phyloP scores from a whole-genome alignment of 2,329 filamentous ascomycete genomes.

The Trichophyton schoenleinii region DNA sequence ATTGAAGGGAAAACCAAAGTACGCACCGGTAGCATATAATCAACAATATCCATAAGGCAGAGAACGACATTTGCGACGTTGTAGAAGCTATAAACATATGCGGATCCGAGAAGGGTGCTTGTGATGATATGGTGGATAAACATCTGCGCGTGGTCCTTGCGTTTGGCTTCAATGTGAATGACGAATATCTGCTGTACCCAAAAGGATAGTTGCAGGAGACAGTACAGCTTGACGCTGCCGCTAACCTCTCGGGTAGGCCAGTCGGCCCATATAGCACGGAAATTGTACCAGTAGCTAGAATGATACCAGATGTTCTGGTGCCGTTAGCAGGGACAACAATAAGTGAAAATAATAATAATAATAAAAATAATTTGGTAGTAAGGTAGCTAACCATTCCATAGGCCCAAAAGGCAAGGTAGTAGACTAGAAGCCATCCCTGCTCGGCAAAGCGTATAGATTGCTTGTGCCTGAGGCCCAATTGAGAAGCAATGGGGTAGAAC shows the following conservation, averaged over 20 bases:
- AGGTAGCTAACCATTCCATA: slow-evolving; percentile 59
- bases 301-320: slow-evolving; percentile 66
- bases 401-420: slow-evolving; percentile 70
- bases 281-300: slow-evolving; percentile 65
- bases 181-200: slow-evolving; percentile 91
- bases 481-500: slow-evolving; percentile 62
- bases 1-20: background rate
- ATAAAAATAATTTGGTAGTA: background rate
- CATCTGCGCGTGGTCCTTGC: slow-evolving; percentile 96
- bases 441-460: slow-evolving; percentile 75
- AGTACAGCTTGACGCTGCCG: slow-evolving; percentile 72
- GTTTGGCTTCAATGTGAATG: slow-evolving; percentile 83
- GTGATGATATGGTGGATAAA: slow-evolving; percentile 89
- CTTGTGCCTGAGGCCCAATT: slow-evolving; percentile 65
- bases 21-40: slow-evolving; percentile 71
- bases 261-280: slow-evolving; percentile 66
- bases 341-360: too few relatives aligned
- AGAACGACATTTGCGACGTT: slow-evolving; percentile 81
- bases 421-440: slow-evolving; percentile 81
- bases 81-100: slow-evolving; percentile 77
- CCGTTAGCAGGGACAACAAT: background rate
- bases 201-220: slow-evolving; percentile 79
- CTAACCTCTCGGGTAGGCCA: slow-evolving; percentile 70
- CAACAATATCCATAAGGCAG: slow-evolving; percentile 85
- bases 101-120: slow-evolving; percentile 62